Evolutionary conservation across 805 yeast species (phyloP).

Genomic region (Saccharomycopsis malanga): DNA sequence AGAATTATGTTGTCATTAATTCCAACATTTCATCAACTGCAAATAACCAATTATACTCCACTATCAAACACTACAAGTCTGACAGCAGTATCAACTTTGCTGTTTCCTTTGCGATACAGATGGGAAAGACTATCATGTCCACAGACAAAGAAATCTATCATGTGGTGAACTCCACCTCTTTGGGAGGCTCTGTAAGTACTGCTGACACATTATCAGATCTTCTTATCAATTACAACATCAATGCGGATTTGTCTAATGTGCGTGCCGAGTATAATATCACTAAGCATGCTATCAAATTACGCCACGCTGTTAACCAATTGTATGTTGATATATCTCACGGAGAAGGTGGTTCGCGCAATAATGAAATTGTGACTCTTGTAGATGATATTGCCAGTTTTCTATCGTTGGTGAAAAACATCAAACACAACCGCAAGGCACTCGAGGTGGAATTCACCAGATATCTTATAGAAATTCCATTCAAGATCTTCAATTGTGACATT

Average conservation of each 20-base stretch:
- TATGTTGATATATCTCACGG: not conserved
- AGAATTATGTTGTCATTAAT: slow-evolving; percentile 56
- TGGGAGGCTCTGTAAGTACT: slow-evolving; percentile 8
- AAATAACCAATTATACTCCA: not conserved
- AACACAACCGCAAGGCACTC: not conserved
- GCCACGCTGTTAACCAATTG: not conserved
- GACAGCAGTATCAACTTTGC: slow-evolving; percentile 58
- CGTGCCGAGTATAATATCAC: not conserved
- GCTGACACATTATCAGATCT: slow-evolving; percentile 59
- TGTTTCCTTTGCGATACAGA: slow-evolving; percentile 81
- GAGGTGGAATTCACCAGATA: slow-evolving; percentile 36
- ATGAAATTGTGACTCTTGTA: slow-evolving; percentile 7
- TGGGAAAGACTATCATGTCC: slow-evolving; percentile 70
- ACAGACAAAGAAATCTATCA: slow-evolving; percentile 59
- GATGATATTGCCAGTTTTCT: slow-evolving; percentile 13
- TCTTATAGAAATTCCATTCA: slow-evolving; percentile 66
- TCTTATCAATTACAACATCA: slow-evolving; percentile 56
- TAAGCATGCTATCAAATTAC: not conserved
- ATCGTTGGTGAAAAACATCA: slow-evolving; percentile 1
- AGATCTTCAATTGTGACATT: slow-evolving; percentile 48
- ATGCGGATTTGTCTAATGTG: slow-evolving; percentile 10
- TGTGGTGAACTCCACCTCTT: slow-evolving; percentile 28
- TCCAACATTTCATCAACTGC: slow-evolving; percentile 16
- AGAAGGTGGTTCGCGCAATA: not conserved
- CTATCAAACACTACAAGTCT: slow-evolving; percentile 27